A percentile compares a stretch with the other conserved stretches of the same genome.
These are phyloP conservation scores for Fonsecaea monophora DNA, from an alignment of 2,329 filamentous ascomycete genomes.

Conservation along the genomic window DNA sequence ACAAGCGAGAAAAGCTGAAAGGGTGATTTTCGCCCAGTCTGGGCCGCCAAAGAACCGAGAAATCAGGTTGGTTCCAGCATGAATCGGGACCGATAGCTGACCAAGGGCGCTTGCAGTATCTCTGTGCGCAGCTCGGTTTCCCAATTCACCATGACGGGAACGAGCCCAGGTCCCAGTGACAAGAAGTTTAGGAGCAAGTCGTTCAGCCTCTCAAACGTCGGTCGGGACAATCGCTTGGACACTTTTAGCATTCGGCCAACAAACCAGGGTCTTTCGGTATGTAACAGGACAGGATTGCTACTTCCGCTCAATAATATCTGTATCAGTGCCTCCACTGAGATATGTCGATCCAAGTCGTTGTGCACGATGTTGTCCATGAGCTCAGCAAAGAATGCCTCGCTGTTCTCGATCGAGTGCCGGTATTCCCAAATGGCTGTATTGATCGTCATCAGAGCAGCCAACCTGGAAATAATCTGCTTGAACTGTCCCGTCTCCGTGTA, in stretches of 20 bases:
- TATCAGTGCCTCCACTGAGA: slow-evolving; percentile 49
- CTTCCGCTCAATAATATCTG: slow-evolving; percentile 50
- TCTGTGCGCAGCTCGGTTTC: slow-evolving; percentile 46
- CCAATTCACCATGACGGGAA: slow-evolving; percentile 42
- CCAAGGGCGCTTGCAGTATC: slow-evolving; percentile 47
- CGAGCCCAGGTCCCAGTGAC: slow-evolving; percentile 41
- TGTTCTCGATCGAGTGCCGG: slow-evolving; percentile 42
- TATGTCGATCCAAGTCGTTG: slow-evolving; percentile 47
- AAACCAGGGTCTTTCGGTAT: slow-evolving; percentile 48
- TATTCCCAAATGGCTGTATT: slow-evolving; percentile 52
- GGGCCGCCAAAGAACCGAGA: neutral
- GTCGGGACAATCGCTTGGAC: slow-evolving; percentile 46
- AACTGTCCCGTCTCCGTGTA: slow-evolving; percentile 47
- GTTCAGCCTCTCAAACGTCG: slow-evolving; percentile 47
- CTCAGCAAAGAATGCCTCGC: slow-evolving; percentile 46
- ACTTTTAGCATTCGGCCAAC: slow-evolving; percentile 51
- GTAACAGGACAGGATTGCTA: slow-evolving; percentile 39
- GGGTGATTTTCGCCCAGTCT: neutral
- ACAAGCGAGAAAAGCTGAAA: slow-evolving; percentile 2
- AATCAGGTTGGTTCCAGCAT: slow-evolving; percentile 28
- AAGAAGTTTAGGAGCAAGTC: slow-evolving; percentile 48
- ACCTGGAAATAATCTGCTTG: slow-evolving; percentile 49
- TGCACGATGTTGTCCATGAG: slow-evolving; percentile 44
- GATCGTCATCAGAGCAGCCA: slow-evolving; percentile 47
- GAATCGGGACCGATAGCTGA: slow-evolving; percentile 46